phyloP scores from a whole-genome alignment of 768 basidiomycete species.

The Chlorophyllum brunneum region DNA sequence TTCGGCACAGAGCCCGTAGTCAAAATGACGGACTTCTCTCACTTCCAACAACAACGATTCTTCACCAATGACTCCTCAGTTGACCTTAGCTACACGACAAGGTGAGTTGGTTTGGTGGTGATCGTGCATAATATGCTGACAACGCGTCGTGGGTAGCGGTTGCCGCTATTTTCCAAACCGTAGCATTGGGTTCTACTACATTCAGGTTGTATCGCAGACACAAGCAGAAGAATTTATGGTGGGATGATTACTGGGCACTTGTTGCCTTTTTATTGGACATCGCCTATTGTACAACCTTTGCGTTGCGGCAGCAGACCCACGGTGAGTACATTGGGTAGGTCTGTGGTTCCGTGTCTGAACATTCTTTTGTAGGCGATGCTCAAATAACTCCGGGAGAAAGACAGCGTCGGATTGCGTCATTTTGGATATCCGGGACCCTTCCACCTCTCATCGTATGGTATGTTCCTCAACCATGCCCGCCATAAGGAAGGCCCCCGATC shows the following conservation, averaged over 20 bases:
- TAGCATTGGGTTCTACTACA: background rate
- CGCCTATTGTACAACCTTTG: background rate
- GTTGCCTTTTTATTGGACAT: background rate
- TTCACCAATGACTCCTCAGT: no score
- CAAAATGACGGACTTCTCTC: no score
- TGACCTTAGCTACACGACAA: no score
- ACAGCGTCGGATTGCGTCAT: background rate
- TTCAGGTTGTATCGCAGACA: conserved; percentile 4
- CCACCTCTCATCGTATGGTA: conserved; percentile 10
- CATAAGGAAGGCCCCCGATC: no score
- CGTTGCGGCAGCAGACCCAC: background rate
- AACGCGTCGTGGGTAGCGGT: no score
- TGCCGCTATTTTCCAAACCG: background rate
- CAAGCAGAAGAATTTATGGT: conserved; percentile 1
- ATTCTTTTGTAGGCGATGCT: background rate
- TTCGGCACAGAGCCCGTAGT: no score
- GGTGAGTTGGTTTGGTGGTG: no score
- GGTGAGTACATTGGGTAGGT: background rate
- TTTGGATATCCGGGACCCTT: background rate
- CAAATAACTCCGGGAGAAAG: background rate
- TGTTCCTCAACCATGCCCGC: background rate
- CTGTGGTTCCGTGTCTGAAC: background rate
- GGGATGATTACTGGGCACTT: conserved; percentile 9
- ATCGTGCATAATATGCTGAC: no score
- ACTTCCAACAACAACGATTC: no score